These are phyloP conservation scores for Citrullus amarus DNA, from an alignment of 306 rosid species.

Conservation along the genomic window DNA sequence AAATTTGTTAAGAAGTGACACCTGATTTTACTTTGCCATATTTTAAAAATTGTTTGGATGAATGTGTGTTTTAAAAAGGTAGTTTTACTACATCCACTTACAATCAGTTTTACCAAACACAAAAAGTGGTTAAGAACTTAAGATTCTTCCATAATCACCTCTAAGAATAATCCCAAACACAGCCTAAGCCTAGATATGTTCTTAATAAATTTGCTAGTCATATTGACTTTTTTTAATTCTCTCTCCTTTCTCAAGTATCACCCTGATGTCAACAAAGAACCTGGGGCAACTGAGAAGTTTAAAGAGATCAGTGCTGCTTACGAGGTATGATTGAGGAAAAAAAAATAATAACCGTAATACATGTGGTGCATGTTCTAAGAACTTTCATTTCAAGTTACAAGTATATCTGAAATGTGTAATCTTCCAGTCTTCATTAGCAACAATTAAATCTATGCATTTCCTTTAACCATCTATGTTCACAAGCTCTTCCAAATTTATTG, in stretches of 20 bases:
- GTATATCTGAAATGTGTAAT: background rate
- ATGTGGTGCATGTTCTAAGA: background rate
- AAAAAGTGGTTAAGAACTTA: too few relatives aligned
- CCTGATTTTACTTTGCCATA: too few relatives aligned
- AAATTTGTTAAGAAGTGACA: too few relatives aligned
- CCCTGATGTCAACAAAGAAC: slow-evolving; percentile 96
- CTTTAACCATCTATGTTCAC: background rate
- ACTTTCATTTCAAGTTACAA: background rate
- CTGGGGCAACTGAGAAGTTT: slow-evolving; percentile 88
- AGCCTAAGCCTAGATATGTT: too few relatives aligned
- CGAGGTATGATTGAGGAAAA: slow-evolving; percentile 48
- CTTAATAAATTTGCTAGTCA: slow-evolving; percentile 4
- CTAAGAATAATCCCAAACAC: too few relatives aligned
- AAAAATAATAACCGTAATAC: background rate
- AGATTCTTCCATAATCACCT: too few relatives aligned
- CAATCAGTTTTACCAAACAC: too few relatives aligned
- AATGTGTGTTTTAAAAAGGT: too few relatives aligned
- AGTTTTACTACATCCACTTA: too few relatives aligned
- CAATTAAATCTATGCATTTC: background rate
- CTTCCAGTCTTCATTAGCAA: background rate
- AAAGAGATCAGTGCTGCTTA: slow-evolving; percentile 95
- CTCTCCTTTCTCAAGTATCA: slow-evolving; percentile 48
- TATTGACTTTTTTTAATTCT: slow-evolving; percentile 15
- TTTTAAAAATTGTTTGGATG: too few relatives aligned
- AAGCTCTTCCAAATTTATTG: background rate